phyloP scores from a whole-genome alignment of 306 rosid genomes.

The Cicer chorassanicum region DNA sequence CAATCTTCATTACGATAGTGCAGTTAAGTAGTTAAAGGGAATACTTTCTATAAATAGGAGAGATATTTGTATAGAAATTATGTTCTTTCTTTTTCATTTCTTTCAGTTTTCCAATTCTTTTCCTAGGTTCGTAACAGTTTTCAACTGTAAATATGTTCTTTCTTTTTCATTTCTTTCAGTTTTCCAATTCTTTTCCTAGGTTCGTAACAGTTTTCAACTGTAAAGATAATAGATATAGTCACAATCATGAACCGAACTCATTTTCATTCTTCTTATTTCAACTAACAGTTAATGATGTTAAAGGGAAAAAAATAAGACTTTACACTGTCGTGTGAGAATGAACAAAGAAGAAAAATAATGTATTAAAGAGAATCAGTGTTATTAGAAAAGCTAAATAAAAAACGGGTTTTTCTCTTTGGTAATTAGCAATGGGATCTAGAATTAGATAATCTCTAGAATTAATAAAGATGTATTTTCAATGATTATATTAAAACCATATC shows the following conservation, averaged over 20 bases:
- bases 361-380: slow-evolving; percentile 3
- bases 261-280: neutral
- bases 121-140: neutral
- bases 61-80: neutral
- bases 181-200: neutral
- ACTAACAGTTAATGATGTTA: slow-evolving; percentile 9
- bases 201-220: slow-evolving; percentile 7
- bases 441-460: neutral
- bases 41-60: neutral
- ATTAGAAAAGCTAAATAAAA: neutral
- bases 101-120: neutral
- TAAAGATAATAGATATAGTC: neutral
- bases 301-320: neutral
- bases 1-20: neutral
- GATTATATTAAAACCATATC: slow-evolving; percentile 17
- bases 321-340: slow-evolving; percentile 3
- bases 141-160: too few relatives aligned
- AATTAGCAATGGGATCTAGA: neutral
- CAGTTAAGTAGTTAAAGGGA: neutral
- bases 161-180: neutral
- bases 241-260: neutral
- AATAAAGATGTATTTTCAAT: slow-evolving; percentile 19
- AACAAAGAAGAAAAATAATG: slow-evolving; percentile 10
- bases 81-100: neutral
- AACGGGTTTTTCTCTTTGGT: slow-evolving; percentile 2